Evolutionary conservation across 306 rosid genomes (phyloP), one percentile per base, ranked within the genome.

Genomic region (Urtica urens): DNA sequence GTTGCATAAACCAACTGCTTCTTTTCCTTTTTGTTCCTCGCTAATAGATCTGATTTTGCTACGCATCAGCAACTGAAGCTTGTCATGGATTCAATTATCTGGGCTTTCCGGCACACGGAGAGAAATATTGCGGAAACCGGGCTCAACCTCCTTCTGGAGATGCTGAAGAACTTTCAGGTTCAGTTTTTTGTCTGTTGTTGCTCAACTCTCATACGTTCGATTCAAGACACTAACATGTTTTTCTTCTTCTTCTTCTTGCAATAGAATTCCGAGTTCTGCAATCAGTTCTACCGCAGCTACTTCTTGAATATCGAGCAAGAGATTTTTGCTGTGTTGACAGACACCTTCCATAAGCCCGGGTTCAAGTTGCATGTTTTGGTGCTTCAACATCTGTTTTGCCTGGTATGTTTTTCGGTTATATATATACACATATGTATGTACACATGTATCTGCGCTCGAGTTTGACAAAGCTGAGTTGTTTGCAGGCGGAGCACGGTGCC

Each of bases 101-200:
- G 99, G 99, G 99, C 96, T 6, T 82, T 92, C 65, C 85, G 99
- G 67, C 99, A 92, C 63, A 92, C 99, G 0, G 96, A 92, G 69
- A 85, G 99, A 47, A 92, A 92, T 57, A 92, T 92, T 57, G 99
- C 99, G 42, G 95, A 82, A 72, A 86, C 94, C 49, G 94, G 96
- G 62, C 63, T 86, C 31, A 86, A 79, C 64, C 72, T 86, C 34
- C 53, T 86, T 46, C 47, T 86, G 62, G 94, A 86, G 61, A 77
- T 86, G 90, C 67, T 86, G 62, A 86, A 79, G 68, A 86, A 86
- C 65, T 86, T 86, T 68, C 94, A 86, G 94, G 96, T 82, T 40
- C 67, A 7, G 39, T 27, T 50, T 29, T n/a, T n/a, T n/a, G n/a
- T n/a, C n/a, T 19, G 24, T 24, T 45, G 11, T 49, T 54, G 46